A percentile compares a stretch with the other conserved stretches of the same genome.
phyloP scores from a whole-genome alignment of 345 rosid genomes.

The Populus nigra region DNA sequence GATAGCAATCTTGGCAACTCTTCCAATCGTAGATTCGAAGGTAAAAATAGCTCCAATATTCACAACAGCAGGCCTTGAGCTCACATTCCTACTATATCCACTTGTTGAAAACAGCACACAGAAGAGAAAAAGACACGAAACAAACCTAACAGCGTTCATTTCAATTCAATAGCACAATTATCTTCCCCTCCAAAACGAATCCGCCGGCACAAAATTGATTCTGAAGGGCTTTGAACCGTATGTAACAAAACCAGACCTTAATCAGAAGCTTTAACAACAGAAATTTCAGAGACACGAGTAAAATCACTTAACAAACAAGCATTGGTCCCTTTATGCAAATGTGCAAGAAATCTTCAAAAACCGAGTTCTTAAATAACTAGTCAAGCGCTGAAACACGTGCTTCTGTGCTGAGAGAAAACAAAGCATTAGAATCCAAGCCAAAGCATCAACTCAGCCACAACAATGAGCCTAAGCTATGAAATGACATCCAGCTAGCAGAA shows the following conservation, averaged over 20 bases:
- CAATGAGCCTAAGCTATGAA: neutral
- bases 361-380: slow-evolving; percentile 1
- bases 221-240: slow-evolving; percentile 11
- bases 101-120: slow-evolving; percentile 27
- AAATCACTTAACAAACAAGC: neutral
- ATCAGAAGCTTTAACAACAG: neutral
- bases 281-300: neutral
- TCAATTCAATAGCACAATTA: slow-evolving; percentile 11
- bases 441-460: neutral
- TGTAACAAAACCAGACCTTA: neutral
- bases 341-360: neutral
- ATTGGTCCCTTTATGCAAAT: neutral
- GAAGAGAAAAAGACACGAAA: slow-evolving; percentile 33
- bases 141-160: slow-evolving; percentile 38
- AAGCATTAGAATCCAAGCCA: neutral
- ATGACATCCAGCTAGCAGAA: neutral
- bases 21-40: slow-evolving; percentile 65
- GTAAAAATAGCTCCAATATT: slow-evolving; percentile 70
- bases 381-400: neutral
- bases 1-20: slow-evolving; percentile 82
- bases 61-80: slow-evolving; percentile 63
- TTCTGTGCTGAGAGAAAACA: neutral
- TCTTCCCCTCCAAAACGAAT: slow-evolving; percentile 15
- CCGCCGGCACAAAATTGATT: slow-evolving; percentile 6
- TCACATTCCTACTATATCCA: slow-evolving; percentile 39